These are phyloP conservation scores for Solanum aculeatissimum DNA, from an alignment of 305 asterid species.

Conservation along the genomic window DNA sequence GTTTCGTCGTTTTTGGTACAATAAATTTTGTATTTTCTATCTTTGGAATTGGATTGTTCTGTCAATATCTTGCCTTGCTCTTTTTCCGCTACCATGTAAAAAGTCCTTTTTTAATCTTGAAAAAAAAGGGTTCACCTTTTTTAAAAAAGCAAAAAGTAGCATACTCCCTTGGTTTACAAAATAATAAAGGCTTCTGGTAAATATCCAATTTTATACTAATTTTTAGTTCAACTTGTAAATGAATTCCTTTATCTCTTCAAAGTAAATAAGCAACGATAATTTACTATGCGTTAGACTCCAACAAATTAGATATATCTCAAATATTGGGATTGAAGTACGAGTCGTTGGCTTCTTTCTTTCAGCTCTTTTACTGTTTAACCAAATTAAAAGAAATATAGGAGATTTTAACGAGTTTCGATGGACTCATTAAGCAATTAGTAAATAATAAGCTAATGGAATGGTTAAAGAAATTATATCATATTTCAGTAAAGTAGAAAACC, in stretches of 20 bases:
- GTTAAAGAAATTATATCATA: neutral
- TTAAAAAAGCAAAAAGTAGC: neutral
- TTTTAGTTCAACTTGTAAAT: neutral
- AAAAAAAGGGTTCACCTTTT: neutral
- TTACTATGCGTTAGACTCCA: neutral
- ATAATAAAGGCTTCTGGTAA: neutral
- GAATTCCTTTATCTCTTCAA: neutral
- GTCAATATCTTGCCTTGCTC: neutral
- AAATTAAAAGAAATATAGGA: neutral
- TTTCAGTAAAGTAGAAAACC: no score
- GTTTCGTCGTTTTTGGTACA: neutral
- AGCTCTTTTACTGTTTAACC: neutral
- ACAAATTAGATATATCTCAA: neutral
- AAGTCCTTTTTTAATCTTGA: neutral
- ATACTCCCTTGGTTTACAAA: neutral
- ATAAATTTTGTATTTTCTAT: neutral
- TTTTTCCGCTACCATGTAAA: neutral
- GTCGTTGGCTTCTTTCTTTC: neutral
- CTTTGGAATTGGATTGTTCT: neutral
- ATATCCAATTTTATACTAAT: neutral
- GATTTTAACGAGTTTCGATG: neutral
- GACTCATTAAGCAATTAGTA: neutral
- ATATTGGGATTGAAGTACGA: neutral
- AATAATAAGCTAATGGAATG: neutral
- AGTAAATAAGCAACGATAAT: neutral